These are phyloP conservation scores for Metrosideros polymorpha DNA, from an alignment of 441 rosid species.

Conservation along the genomic window DNA sequence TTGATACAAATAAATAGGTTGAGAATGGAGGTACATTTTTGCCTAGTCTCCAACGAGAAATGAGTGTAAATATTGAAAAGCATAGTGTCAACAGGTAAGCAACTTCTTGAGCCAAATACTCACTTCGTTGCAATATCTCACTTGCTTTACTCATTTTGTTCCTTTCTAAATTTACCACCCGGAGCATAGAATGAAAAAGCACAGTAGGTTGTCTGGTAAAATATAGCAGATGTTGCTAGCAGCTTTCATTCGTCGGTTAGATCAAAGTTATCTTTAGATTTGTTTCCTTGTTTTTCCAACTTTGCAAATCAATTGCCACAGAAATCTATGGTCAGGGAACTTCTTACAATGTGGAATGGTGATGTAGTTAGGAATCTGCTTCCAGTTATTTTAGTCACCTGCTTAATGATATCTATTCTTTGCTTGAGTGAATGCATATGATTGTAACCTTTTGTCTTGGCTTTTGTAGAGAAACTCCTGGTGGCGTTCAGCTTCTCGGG, in stretches of 20 bases:
- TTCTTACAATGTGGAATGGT: background rate
- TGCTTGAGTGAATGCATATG: background rate
- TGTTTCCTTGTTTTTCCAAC: background rate
- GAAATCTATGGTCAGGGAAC: background rate
- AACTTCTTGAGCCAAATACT: background rate
- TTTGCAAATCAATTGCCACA: background rate
- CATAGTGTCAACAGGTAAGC: no score
- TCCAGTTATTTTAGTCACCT: background rate
- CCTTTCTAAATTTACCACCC: background rate
- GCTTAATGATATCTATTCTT: background rate
- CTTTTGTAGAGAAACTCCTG: background rate
- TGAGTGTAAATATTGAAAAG: no score
- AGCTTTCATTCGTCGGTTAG: background rate
- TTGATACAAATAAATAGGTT: background rate
- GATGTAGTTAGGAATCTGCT: background rate
- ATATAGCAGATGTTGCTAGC: background rate
- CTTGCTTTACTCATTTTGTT: background rate
- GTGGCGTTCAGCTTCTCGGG: background rate
- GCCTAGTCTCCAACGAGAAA: background rate
- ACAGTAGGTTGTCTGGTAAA: background rate
- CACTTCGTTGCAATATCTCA: background rate
- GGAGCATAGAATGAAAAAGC: background rate
- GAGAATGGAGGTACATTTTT: background rate
- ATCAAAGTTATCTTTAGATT: background rate
- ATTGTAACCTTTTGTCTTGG: background rate